A percentile compares a stretch with the other conserved stretches of the same genome.
Evolutionary conservation across 2,329 filamentous ascomycete genomes (phyloP).

Genomic region (Fusarium siculi): DNA sequence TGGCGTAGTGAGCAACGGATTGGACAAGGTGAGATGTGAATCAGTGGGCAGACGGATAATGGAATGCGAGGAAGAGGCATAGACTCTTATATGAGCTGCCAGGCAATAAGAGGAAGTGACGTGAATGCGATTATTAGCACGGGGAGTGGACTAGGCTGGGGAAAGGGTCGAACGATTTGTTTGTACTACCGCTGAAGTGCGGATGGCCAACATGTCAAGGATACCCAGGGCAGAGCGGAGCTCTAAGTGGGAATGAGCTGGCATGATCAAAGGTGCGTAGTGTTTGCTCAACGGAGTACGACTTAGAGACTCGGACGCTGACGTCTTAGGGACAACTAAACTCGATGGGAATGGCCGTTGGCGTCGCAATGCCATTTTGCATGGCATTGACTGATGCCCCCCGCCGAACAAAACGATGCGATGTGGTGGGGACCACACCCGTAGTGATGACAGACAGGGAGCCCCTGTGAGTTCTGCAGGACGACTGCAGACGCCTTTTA

Average conservation of each 20-base stretch:
- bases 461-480: slow-evolving; percentile 41
- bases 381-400: slow-evolving; percentile 45
- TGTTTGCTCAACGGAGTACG: slow-evolving; percentile 35
- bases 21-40: slow-evolving; percentile 14
- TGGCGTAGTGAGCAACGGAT: slow-evolving; percentile 1
- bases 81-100: slow-evolving; percentile 40
- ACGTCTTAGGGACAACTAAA: slow-evolving; percentile 43
- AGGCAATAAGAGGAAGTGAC: slow-evolving; percentile 39
- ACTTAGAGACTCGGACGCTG: slow-evolving; percentile 37
- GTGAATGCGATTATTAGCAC: slow-evolving; percentile 37
- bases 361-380: slow-evolving; percentile 44
- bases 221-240: slow-evolving; percentile 41
- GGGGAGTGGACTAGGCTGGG: slow-evolving; percentile 36
- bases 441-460: slow-evolving; percentile 45
- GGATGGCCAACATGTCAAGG: slow-evolving; percentile 44
- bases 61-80: slow-evolving; percentile 31
- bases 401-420: slow-evolving; percentile 40
- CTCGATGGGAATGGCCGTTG: slow-evolving; percentile 44
- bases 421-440: slow-evolving; percentile 36
- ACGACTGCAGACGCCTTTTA: slow-evolving; percentile 28
- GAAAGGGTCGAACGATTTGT: slow-evolving; percentile 45
- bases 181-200: slow-evolving; percentile 42
- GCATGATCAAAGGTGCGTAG: slow-evolving; percentile 45
- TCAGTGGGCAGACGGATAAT: slow-evolving; percentile 22
- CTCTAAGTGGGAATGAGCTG: slow-evolving; percentile 42